Percentiles rank a stretch among this genome's conserved stretches.
Conservation (phyloP, 23 red algal genomes). For the Agarophyton chilense region DNA sequence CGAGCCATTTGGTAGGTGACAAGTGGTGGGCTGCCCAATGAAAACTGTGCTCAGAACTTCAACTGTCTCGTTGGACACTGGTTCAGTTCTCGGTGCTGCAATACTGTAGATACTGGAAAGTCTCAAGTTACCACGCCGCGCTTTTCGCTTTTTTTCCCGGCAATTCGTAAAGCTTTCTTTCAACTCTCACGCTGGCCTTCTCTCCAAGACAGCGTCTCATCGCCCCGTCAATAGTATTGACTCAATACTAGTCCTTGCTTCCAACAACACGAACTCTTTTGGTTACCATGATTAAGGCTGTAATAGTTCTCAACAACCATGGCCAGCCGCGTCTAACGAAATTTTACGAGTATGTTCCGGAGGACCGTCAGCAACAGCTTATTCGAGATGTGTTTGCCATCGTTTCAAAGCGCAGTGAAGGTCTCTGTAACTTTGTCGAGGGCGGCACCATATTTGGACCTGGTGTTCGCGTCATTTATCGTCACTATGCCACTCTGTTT, state of each 20-base stretch:
- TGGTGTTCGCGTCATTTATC: constrained; percentile 84
- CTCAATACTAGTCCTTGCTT: too few species aligned
- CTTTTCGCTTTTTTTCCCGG: too few species aligned
- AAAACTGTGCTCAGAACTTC: neutral
- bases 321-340: constrained; percentile 87
- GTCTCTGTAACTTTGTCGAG: constrained; percentile 51
- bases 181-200: too few species aligned
- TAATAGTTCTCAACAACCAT: constrained; percentile 93
- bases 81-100: too few species aligned
- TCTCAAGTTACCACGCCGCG: too few species aligned
- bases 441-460: constrained; percentile 41
- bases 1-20: neutral
- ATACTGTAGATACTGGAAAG: too few species aligned
- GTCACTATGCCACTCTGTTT: constrained; percentile 95
- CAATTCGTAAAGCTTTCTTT: too few species aligned
- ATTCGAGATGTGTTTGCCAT: constrained; percentile 60
- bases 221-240: too few species aligned
- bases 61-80: too few species aligned
- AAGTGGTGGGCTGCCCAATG: neutral
- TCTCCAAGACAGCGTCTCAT: too few species aligned
- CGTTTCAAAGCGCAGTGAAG: constrained; percentile 58
- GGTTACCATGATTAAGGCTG: constrained; percentile 70
- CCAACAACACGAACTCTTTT: too few species aligned
- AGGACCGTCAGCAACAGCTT: constrained; percentile 81
- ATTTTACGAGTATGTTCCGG: constrained; percentile 77